phyloP scores from a whole-genome alignment of 129 eudicot species.

The Arctium lappa region DNA sequence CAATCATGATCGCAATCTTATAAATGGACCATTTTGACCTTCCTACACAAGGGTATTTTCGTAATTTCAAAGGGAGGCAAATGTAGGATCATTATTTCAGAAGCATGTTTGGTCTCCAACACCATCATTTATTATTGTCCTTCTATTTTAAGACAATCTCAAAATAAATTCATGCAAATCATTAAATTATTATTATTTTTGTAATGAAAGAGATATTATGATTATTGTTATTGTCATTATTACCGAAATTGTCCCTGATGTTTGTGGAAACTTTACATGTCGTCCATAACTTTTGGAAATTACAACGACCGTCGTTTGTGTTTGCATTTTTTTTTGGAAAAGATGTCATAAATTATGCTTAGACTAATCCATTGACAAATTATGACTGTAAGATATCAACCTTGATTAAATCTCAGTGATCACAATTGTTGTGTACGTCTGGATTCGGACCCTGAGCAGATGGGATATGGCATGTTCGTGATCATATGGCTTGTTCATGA shows the following conservation, averaged over 20 bases:
- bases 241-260: background rate
- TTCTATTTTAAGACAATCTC: background rate
- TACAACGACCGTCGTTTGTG: background rate
- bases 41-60: background rate
- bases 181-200: background rate
- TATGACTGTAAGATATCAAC: too few species aligned
- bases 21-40: slow-evolving; percentile 27
- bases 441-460: too few species aligned
- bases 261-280: background rate
- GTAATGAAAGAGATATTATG: too few species aligned
- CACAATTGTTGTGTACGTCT: too few species aligned
- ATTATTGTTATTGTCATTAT: too few species aligned
- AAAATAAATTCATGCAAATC: background rate
- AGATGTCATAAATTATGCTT: too few species aligned
- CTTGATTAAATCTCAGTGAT: too few species aligned
- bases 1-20: slow-evolving; percentile 22
- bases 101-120: slow-evolving; percentile 15
- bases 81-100: slow-evolving; percentile 9
- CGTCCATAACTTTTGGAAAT: background rate
- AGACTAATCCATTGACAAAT: too few species aligned
- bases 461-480: too few species aligned
- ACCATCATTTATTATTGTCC: background rate
- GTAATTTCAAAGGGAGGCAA: slow-evolving; percentile 18
- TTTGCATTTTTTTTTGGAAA: background rate
- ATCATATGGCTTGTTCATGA: background rate